Percentiles rank a stretch among this genome's conserved stretches.
Evolutionary conservation across 202 grass and related monocot genomes (phyloP).

Genomic region (Bolboschoenoplectus hybrid): DNA sequence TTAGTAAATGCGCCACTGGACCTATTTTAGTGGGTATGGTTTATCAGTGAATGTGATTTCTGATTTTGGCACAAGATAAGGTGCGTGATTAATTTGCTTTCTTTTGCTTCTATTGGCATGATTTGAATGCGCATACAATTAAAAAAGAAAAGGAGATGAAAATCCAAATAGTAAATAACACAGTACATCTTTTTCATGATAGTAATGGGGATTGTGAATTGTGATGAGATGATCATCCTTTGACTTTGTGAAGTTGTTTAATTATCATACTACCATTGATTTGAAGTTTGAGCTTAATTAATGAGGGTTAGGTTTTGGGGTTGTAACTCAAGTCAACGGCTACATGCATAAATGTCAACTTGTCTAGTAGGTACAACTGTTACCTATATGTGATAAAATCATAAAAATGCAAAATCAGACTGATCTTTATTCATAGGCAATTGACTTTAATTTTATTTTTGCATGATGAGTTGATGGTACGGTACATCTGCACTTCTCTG

Average conservation of each 20-base stretch:
- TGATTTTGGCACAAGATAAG: neutral
- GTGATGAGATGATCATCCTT: neutral
- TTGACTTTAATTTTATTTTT: neutral
- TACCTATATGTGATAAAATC: neutral
- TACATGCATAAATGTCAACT: conserved; percentile 7
- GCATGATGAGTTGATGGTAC: neutral
- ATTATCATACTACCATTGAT: neutral
- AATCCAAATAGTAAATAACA: neutral
- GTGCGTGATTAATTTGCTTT: conserved; percentile 21
- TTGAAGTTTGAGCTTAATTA: conserved; percentile 15
- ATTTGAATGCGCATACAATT: neutral
- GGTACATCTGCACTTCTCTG: too few species aligned
- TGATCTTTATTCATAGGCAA: neutral
- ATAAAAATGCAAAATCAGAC: neutral
- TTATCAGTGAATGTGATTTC: conserved; percentile 8
- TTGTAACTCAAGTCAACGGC: neutral
- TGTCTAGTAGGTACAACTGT: conserved; percentile 28
- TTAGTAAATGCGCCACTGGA: neutral
- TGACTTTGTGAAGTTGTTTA: neutral
- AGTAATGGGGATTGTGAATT: neutral
- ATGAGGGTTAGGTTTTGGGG: conserved; percentile 23
- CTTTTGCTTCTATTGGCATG: conserved; percentile 2
- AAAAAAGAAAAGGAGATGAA: neutral
- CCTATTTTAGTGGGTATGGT: neutral
- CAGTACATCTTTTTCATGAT: neutral